Conservation (phyloP, 2,329 filamentous ascomycete species). For the Drechslerella coelobrocha region DNA sequence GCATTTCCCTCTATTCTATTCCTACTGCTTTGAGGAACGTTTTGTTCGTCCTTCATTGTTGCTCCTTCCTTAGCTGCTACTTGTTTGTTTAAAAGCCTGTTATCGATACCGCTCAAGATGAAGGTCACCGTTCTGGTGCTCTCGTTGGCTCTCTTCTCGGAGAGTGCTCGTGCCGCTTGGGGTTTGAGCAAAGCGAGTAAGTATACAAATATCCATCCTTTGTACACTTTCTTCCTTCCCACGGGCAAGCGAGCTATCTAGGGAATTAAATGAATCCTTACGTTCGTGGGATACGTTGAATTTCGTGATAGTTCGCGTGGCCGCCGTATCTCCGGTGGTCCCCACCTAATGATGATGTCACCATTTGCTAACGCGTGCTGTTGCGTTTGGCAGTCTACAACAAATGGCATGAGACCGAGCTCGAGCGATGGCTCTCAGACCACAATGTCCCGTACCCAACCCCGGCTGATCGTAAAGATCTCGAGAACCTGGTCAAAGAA, state of each 20-base stretch:
- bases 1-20: slow-evolving; percentile 3
- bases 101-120: slow-evolving; percentile 16
- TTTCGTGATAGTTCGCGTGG: too few relatives aligned
- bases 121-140: slow-evolving; percentile 48
- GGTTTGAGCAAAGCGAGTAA: slow-evolving; percentile 50
- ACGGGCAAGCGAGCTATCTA: neutral
- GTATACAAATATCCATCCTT: neutral
- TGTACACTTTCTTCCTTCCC: neutral
- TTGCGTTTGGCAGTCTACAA: slow-evolving; percentile 72
- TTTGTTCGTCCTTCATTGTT: neutral
- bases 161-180: slow-evolving; percentile 37
- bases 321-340: neutral
- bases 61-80: neutral
- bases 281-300: too few relatives aligned
- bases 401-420: slow-evolving; percentile 97
- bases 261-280: neutral
- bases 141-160: slow-evolving; percentile 46
- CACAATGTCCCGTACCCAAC: slow-evolving; percentile 89
- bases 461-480: slow-evolving; percentile 87
- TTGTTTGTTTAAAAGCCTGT: slow-evolving; percentile 4
- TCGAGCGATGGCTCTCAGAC: slow-evolving; percentile 95
- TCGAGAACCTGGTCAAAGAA: slow-evolving; percentile 85
- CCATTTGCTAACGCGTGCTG: neutral
- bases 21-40: slow-evolving; percentile 1
- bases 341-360: slow-evolving; percentile 6